A percentile compares a stretch with the other conserved stretches of the same genome.
Conservation (phyloP, 1,284 basidiomycete species). For the Ustilago shanxiensis region DNA sequence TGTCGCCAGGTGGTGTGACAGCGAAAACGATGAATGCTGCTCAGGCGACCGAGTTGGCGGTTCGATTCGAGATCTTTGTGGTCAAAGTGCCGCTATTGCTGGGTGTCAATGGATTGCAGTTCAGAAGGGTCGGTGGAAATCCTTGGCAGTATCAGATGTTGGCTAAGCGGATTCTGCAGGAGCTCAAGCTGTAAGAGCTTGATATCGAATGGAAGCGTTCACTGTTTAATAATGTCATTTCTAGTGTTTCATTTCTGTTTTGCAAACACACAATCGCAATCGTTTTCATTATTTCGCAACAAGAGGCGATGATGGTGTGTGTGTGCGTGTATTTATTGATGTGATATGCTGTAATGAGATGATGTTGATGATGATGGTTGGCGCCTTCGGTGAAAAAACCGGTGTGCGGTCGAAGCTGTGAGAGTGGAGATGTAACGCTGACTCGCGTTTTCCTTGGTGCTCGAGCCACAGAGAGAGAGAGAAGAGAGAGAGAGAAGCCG, state of each 20-base stretch:
- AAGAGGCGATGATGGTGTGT: neutral
- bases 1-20: slow-evolving; percentile 15
- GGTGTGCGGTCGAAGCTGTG: neutral
- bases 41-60: slow-evolving; percentile 57
- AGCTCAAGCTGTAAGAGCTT: slow-evolving; percentile 79
- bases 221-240: neutral
- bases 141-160: slow-evolving; percentile 96
- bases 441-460: neutral
- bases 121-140: slow-evolving; percentile 89
- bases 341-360: neutral
- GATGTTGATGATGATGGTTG: no score
- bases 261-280: no score
- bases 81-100: slow-evolving; percentile 81
- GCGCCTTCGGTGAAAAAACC: neutral
- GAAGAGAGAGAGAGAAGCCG: neutral
- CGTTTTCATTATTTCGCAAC: neutral
- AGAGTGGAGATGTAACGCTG: no score
- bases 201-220: neutral
- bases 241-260: no score
- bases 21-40: slow-evolving; percentile 49
- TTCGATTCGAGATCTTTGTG: slow-evolving; percentile 68
- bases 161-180: slow-evolving; percentile 90
- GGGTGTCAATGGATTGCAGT: slow-evolving; percentile 90
- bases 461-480: no score
- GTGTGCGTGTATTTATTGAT: neutral